Evolutionary conservation across 2,329 filamentous ascomycete genomes (phyloP).

Genomic region (Colletotrichum sp.): DNA sequence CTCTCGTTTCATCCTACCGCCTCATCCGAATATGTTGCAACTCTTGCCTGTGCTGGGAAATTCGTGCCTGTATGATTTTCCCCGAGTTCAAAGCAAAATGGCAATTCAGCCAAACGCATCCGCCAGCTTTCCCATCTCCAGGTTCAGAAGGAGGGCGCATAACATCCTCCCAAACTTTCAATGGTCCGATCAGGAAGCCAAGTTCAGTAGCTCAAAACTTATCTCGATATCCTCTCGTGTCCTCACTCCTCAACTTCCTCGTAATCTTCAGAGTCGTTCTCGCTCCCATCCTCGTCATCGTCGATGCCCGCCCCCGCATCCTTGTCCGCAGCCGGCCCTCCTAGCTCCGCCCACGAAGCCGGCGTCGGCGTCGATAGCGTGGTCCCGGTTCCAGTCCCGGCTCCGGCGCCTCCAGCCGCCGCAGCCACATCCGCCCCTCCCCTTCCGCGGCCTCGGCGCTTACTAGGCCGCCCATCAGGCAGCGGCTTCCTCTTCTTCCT

Average conservation of each 20-base stretch:
- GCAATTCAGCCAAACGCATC: neutral
- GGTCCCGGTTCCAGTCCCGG: neutral
- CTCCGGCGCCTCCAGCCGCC: neutral
- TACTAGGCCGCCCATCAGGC: conserved; percentile 1
- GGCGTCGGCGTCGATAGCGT: conserved; percentile 39
- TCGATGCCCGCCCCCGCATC: conserved; percentile 2
- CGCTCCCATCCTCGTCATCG: conserved; percentile 20
- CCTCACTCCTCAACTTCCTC: conserved; percentile 22
- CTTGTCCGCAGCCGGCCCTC: conserved; percentile 16
- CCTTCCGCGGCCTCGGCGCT: conserved; percentile 8
- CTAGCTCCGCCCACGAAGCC: conserved; percentile 36
- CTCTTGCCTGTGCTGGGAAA: neutral
- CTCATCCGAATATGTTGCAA: neutral
- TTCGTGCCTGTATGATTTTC: neutral
- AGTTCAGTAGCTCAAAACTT: neutral
- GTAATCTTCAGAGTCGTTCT: conserved; percentile 29
- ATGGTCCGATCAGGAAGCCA: neutral
- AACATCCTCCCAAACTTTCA: neutral
- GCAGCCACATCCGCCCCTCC: neutral
- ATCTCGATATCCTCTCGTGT: neutral
- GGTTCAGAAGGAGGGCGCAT: neutral
- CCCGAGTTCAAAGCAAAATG: neutral
- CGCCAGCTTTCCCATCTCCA: neutral
- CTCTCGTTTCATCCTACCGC: neutral
- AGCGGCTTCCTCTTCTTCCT: conserved; percentile 25